Base-by-base conservation (phyloP, 2,329 filamentous ascomycete species). In the Fusarium pilosicola region DNA sequence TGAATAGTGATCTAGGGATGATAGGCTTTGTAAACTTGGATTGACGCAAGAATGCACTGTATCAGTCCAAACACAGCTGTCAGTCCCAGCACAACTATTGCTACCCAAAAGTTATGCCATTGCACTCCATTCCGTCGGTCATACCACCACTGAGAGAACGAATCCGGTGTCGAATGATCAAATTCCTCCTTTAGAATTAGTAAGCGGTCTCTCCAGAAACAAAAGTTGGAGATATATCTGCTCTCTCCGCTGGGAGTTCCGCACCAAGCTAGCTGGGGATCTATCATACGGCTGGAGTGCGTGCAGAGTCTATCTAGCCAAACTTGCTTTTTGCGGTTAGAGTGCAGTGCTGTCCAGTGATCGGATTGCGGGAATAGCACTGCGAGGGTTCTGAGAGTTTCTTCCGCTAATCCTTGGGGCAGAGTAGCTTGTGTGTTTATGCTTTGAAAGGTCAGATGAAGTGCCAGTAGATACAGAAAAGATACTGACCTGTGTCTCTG, bases 341-440 rank as follows among this genome's bases (percentile, higher is more conserved):
- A 24, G 0, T 22, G 5, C 1, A 34, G 0, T 7, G 17, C 48
- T 14, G 48, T 3, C 48, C 48, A 51, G 30, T 51, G 48, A 0
- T 34, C 30, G 0, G 48, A 51, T 1, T 34, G 48, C 0, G 48
- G 48, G 0, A 51, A 51, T 0, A 51, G 4, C 0, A 34, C 1
- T 0, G 48, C 17, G 0, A 51, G 6, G 0, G 30, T 51, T 24
- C 48, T 14, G 0, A 51, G 22, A 0, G 48, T 51, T 4, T 51
- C 48, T 14, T 51, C 48, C 0, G 48, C 30, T 2, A 51, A 0
- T 0, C 22, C 48, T 20, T n/a, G n/a, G n/a, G n/a, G n/a, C n/a
- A n/a, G n/a, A n/a, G n/a, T n/a, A n/a, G n/a, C n/a, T n/a, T n/a
- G n/a, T n/a, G n/a, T n/a, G n/a, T n/a, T n/a, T n/a, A n/a, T n/a